These are phyloP conservation scores for Corinectria fuckeliana DNA, from an alignment of 2,329 filamentous ascomycete species.

Conservation along the genomic window DNA sequence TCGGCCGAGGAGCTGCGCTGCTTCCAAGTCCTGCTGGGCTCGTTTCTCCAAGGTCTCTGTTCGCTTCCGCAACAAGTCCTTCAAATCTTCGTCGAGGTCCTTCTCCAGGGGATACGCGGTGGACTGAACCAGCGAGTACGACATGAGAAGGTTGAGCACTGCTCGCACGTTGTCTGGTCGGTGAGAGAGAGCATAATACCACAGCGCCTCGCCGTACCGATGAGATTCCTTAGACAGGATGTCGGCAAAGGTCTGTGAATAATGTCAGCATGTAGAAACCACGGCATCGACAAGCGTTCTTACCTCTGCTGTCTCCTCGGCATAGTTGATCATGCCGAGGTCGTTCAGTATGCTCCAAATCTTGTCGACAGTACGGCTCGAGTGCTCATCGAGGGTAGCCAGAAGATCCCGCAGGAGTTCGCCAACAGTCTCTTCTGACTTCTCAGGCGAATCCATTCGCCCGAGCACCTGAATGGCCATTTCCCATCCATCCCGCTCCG, in stretches of 20 bases:
- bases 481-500: constrained; percentile 80
- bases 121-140: constrained; percentile 86
- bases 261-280: constrained; percentile 34
- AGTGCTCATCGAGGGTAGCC: constrained; percentile 66
- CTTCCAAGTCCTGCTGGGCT: constrained; percentile 77
- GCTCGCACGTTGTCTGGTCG: constrained; percentile 79
- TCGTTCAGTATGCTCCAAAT: constrained; percentile 80
- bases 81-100: constrained; percentile 77
- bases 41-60: constrained; percentile 74
- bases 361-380: constrained; percentile 77
- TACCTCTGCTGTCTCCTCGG: constrained; percentile 83
- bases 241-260: constrained; percentile 78
- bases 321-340: constrained; percentile 79
- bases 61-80: constrained; percentile 72
- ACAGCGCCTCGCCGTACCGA: constrained; percentile 83
- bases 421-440: constrained; percentile 76
- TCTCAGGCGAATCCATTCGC: constrained; percentile 75
- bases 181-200: constrained; percentile 91
- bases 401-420: constrained; percentile 74
- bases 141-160: constrained; percentile 85
- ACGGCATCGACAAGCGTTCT: constrained; percentile 31
- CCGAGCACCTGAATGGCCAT: constrained; percentile 83
- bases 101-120: constrained; percentile 74
- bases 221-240: constrained; percentile 74
- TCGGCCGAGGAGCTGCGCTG: constrained; percentile 81